phyloP scores from a whole-genome alignment of 108 stramenopile species.

The Cyclotella sp. region DNA sequence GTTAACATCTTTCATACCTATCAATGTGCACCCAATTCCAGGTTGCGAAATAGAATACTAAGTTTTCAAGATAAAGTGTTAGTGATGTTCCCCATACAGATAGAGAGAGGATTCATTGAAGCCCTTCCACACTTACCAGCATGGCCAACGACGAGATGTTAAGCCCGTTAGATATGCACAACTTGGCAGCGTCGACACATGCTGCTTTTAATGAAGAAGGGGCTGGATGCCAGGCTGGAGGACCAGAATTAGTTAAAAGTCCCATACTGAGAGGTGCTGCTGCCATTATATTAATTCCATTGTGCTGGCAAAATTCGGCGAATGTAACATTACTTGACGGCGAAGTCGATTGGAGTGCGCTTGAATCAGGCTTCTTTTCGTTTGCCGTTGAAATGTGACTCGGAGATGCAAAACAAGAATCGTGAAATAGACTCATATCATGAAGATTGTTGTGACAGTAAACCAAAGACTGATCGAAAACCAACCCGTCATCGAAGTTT shows the following conservation, averaged over 20 bases:
- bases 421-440: slow-evolving; percentile 62
- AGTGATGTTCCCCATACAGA: background rate
- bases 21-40: slow-evolving; percentile 74
- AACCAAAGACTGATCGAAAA: slow-evolving; percentile 86
- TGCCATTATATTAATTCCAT: slow-evolving; percentile 63
- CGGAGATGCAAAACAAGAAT: slow-evolving; percentile 28
- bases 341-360: background rate
- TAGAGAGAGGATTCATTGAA: background rate
- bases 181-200: slow-evolving; percentile 58
- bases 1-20: slow-evolving; percentile 75
- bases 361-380: background rate
- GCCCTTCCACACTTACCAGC: slow-evolving; percentile 11
- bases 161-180: slow-evolving; percentile 55
- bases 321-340: slow-evolving; percentile 39
- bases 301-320: slow-evolving; percentile 53
- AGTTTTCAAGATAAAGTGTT: background rate
- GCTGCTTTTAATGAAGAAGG: slow-evolving; percentile 63
- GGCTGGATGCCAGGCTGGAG: slow-evolving; percentile 88
- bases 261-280: slow-evolving; percentile 93
- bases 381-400: slow-evolving; percentile 1
- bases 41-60: slow-evolving; percentile 63
- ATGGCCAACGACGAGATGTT: slow-evolving; percentile 72
- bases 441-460: slow-evolving; percentile 90
- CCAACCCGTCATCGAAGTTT: slow-evolving; percentile 20
- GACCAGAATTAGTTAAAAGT: slow-evolving; percentile 68